Evolutionary conservation across 139 green algal species (phyloP).

Genomic region (Pleodorina starrii): DNA sequence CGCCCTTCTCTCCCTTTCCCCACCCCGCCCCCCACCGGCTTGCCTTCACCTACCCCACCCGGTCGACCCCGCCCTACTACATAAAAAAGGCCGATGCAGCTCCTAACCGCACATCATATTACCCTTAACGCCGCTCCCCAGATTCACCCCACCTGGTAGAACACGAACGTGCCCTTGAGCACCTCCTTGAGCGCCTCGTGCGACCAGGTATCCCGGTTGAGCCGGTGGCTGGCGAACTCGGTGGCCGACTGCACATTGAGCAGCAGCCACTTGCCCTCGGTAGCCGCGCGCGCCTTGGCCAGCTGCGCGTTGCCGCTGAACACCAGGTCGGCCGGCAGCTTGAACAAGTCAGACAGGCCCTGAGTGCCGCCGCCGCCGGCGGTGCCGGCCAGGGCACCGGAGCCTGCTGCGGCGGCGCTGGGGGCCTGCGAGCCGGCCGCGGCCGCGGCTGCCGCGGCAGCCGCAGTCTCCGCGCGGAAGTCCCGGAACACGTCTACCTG

Average conservation of each 20-base stretch:
- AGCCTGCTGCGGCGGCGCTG: not conserved
- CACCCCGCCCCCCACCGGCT: no score
- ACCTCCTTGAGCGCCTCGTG: constrained; percentile 76
- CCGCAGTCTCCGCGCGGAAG: constrained; percentile 57
- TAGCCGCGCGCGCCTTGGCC: constrained; percentile 59
- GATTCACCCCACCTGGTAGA: constrained; percentile 79
- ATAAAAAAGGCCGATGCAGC: no score
- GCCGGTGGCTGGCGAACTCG: constrained; percentile 84
- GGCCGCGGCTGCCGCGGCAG: not conserved
- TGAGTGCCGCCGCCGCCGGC: not conserved
- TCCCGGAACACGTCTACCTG: constrained; percentile 76
- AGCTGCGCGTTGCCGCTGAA: constrained; percentile 76
- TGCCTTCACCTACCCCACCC: no score
- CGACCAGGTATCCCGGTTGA: constrained; percentile 92
- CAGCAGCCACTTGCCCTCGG: constrained; percentile 81
- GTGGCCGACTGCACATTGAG: constrained; percentile 86
- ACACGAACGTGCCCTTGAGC: constrained; percentile 81
- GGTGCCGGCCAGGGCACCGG: not conserved
- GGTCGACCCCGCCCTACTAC: no score
- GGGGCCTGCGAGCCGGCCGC: not conserved
- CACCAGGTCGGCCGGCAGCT: constrained; percentile 74
- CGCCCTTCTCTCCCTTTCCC: no score
- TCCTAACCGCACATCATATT: not conserved
- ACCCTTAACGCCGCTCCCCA: not conserved
- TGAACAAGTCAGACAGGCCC: constrained; percentile 77